phyloP scores from a whole-genome alignment of 2,329 filamentous ascomycete species.

The Cytospora schulzeri region DNA sequence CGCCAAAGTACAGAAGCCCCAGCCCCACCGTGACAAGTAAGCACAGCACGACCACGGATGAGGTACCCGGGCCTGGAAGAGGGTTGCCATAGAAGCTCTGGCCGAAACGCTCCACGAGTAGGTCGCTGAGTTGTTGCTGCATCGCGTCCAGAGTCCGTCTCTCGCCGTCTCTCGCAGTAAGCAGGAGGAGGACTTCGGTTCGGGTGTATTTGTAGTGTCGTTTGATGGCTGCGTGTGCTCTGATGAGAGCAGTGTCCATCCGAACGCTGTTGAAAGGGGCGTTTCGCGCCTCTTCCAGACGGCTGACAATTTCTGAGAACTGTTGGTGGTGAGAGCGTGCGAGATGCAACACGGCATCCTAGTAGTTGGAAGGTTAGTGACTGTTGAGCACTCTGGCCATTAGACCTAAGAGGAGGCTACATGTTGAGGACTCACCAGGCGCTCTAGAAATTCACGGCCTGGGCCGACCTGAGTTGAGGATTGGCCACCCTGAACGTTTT shows the following conservation, averaged over 20 bases:
- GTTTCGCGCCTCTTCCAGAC: not conserved
- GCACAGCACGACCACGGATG: not conserved
- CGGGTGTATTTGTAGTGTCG: not conserved
- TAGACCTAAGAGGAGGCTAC: not conserved
- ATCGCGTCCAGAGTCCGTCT: not conserved
- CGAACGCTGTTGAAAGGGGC: not conserved
- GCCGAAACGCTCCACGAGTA: not conserved
- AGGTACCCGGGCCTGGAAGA: not conserved
- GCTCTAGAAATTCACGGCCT: not conserved
- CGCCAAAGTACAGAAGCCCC: not conserved
- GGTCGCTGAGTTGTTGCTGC: not conserved
- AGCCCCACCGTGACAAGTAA: not conserved
- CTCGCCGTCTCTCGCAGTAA: not conserved
- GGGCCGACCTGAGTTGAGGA: too few relatives aligned
- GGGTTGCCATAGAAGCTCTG: not conserved
- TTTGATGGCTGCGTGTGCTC: not conserved
- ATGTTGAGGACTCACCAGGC: not conserved
- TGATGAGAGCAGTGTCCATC: conserved; percentile 1
- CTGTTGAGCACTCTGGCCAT: not conserved
- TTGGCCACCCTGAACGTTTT: not conserved
- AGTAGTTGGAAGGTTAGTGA: not conserved
- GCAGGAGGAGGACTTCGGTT: not conserved
- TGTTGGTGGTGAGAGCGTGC: not conserved
- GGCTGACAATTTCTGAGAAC: not conserved
- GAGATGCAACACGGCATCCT: not conserved